Evolutionary conservation across 257 asterid species (phyloP).

Genomic region (Thymus mandschuricus): DNA sequence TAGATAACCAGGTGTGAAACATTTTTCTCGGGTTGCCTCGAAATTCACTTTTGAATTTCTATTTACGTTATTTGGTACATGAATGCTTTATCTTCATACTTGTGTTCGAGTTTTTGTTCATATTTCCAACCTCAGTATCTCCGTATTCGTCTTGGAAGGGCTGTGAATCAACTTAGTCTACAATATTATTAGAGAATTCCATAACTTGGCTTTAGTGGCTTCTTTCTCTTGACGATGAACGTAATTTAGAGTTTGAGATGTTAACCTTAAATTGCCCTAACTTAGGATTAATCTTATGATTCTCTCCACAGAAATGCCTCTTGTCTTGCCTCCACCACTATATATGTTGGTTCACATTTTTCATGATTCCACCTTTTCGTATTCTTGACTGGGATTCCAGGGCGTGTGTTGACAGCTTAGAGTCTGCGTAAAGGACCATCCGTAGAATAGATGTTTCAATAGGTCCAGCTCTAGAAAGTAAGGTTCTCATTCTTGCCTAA

Average conservation of each 20-base stretch:
- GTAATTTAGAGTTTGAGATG: neutral
- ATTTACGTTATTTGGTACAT: neutral
- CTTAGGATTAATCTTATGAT: neutral
- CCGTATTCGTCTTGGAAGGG: neutral
- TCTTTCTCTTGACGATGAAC: neutral
- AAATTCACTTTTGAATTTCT: conserved; percentile 16
- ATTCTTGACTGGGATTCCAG: neutral
- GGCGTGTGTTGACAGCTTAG: neutral
- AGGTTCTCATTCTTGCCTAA: neutral
- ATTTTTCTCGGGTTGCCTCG: conserved; percentile 8
- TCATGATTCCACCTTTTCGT: conserved; percentile 1
- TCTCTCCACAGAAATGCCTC: neutral
- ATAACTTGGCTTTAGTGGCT: neutral
- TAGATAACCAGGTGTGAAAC: conserved; percentile 10
- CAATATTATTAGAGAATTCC: conserved; percentile 8
- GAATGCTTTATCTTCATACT: neutral
- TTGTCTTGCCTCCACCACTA: neutral
- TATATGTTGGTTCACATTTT: conserved; percentile 6
- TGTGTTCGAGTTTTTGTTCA: neutral
- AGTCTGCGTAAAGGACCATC: neutral
- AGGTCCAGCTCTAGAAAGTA: conserved; percentile 23
- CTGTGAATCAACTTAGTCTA: neutral
- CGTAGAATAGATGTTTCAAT: neutral
- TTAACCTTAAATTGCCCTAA: neutral
- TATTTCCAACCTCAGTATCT: neutral